These are phyloP conservation scores for Microglena sp. DNA, from an alignment of 139 green algal genomes.

Conservation along the genomic window DNA sequence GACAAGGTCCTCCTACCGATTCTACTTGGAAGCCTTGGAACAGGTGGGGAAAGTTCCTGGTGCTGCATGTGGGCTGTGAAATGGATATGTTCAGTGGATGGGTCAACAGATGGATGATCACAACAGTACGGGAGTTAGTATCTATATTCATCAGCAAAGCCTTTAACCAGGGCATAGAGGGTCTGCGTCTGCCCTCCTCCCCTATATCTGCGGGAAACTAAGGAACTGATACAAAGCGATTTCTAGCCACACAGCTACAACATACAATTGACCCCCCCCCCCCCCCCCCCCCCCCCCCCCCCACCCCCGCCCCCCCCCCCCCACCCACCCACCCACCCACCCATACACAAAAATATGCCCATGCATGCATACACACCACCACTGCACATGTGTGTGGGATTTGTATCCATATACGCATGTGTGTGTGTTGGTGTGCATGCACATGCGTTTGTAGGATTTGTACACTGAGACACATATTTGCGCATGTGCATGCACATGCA, in stretches of 20 bases:
- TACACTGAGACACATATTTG: not conserved
- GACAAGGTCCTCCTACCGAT: constrained; percentile 1
- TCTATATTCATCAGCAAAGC: no score
- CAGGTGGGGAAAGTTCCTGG: constrained; percentile 14
- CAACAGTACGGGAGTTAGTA: no score
- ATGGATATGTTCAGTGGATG: not conserved
- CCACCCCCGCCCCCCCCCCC: no score
- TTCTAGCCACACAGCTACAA: no score
- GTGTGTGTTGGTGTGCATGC: not conserved
- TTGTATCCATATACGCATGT: not conserved
- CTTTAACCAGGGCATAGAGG: no score
- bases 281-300: no score
- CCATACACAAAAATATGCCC: not conserved
- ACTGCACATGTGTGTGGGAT: constrained; percentile 1
- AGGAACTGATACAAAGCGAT: no score
- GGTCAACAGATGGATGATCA: no score
- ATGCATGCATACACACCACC: constrained; percentile 11
- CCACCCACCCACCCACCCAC: not conserved
- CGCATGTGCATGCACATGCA: not conserved
- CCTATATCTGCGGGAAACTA: no score
- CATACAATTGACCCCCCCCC: no score
- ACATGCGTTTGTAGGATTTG: not conserved
- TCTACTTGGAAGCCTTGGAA: constrained; percentile 28
- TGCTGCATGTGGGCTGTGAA: constrained; percentile 9
- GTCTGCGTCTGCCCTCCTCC: no score